Percentiles rank a stretch among this genome's conserved stretches.
Conservation (phyloP, 345 rosid species). For the Sonneratia caseolaris region DNA sequence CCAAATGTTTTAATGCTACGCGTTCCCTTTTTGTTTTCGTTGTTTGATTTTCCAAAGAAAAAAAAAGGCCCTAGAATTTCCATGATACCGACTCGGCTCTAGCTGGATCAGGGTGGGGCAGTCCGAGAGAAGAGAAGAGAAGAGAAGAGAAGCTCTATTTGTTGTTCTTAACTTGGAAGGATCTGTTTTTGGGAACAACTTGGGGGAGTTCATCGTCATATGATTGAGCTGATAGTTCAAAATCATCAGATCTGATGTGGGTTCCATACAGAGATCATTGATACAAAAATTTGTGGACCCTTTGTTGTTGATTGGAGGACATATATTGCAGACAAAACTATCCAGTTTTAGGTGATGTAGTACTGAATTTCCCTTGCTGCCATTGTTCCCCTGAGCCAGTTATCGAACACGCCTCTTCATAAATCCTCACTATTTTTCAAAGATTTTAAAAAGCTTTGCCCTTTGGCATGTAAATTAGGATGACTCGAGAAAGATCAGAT, state of each 20-base stretch:
- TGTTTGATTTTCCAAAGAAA: background rate
- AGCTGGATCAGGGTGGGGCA: too few species aligned
- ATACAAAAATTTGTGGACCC: slow-evolving; percentile 3
- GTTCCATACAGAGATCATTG: slow-evolving; percentile 18
- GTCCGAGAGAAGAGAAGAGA: background rate
- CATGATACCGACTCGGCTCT: too few species aligned
- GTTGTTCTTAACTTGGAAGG: background rate
- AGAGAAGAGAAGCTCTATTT: background rate
- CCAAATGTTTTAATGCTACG: background rate
- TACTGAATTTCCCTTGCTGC: background rate
- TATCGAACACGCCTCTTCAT: too few species aligned
- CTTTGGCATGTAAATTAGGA: too few species aligned
- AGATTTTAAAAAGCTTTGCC: background rate
- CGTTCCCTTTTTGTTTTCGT: background rate
- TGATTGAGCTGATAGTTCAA: slow-evolving; percentile 9
- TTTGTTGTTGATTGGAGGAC: background rate
- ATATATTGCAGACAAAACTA: background rate
- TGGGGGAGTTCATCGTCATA: slow-evolving; percentile 7
- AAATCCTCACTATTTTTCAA: background rate
- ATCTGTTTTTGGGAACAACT: background rate
- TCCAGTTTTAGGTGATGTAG: background rate
- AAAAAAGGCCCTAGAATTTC: background rate
- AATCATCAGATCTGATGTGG: slow-evolving; percentile 14
- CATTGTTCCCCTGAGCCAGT: background rate
- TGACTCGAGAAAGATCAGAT: too few species aligned